These are phyloP conservation scores for Parathielavia appendiculata DNA, from an alignment of 495 filamentous ascomycete genomes.

Conservation along the genomic window DNA sequence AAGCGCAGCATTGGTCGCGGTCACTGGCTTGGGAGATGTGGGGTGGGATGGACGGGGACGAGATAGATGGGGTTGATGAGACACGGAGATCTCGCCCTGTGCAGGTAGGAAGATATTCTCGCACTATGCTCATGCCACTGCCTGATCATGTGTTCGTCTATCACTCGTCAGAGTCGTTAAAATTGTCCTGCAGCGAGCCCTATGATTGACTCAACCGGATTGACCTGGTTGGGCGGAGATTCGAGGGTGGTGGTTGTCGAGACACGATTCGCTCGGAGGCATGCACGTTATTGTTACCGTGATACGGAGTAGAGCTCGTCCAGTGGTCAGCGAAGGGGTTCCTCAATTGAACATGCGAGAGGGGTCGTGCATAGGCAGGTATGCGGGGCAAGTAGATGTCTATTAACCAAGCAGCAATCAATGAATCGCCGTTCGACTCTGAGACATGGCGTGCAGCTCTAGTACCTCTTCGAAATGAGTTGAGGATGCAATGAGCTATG, in stretches of 20 bases:
- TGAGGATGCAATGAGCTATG: neutral
- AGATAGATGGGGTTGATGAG: conserved; percentile 14
- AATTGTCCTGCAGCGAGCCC: conserved; percentile 18
- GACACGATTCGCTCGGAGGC: conserved; percentile 23
- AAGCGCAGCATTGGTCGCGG: conserved; percentile 8
- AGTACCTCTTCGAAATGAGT: neutral
- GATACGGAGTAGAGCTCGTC: too few relatives aligned
- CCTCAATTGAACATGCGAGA: neutral
- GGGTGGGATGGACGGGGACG: conserved; percentile 12
- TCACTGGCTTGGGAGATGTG: conserved; percentile 17
- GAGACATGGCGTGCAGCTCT: neutral
- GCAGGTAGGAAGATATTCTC: conserved; percentile 11
- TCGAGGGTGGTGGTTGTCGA: conserved; percentile 22
- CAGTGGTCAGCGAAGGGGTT: neutral
- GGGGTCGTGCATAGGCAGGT: neutral
- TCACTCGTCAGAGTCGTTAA: conserved; percentile 23
- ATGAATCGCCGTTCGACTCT: neutral
- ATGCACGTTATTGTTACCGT: neutral
- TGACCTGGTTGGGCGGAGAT: conserved; percentile 28
- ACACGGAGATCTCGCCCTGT: conserved; percentile 15
- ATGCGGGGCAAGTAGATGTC: neutral
- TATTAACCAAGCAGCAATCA: neutral
- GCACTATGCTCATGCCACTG: conserved; percentile 27
- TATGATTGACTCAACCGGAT: conserved; percentile 18
- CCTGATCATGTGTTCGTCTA: conserved; percentile 27